These are phyloP conservation scores for Orbilia quercus DNA, from an alignment of 2,329 filamentous ascomycete genomes.

Conservation along the genomic window DNA sequence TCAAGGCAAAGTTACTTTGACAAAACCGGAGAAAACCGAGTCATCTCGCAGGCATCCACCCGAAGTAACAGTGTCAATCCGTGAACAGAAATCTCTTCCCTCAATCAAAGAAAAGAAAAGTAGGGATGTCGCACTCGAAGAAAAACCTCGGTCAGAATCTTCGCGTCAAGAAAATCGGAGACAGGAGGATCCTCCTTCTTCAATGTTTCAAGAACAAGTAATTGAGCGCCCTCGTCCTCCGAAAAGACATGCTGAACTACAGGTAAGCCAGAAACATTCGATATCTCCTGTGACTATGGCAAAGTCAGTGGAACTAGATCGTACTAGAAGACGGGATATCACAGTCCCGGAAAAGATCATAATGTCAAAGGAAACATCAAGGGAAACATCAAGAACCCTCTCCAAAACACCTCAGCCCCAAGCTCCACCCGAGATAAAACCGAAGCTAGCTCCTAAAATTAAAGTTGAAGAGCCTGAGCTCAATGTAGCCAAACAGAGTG, in stretches of 20 bases:
- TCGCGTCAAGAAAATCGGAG: too few relatives aligned
- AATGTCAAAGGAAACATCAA: neutral
- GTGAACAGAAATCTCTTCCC: neutral
- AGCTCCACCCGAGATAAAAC: neutral
- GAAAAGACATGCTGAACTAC: neutral
- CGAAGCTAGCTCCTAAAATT: neutral
- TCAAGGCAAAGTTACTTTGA: too few relatives aligned
- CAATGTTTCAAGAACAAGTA: neutral
- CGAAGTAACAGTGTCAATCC: neutral
- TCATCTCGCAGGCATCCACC: neutral
- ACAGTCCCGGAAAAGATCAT: neutral
- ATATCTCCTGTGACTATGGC: neutral
- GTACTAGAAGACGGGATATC: neutral
- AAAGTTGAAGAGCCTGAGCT: constrained; percentile 6
- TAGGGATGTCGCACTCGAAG: neutral
- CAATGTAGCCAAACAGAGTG: neutral
- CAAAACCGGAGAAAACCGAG: too few relatives aligned
- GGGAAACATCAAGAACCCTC: neutral
- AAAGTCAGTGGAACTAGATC: neutral
- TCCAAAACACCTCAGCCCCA: neutral
- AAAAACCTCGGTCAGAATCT: too few relatives aligned
- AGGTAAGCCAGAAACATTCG: neutral
- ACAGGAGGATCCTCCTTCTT: too few relatives aligned
- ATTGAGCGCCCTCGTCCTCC: neutral
- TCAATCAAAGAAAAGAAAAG: neutral